Evolutionary conservation across 2,329 filamentous ascomycete genomes (phyloP).

Genomic region (Botrytis elliptica): DNA sequence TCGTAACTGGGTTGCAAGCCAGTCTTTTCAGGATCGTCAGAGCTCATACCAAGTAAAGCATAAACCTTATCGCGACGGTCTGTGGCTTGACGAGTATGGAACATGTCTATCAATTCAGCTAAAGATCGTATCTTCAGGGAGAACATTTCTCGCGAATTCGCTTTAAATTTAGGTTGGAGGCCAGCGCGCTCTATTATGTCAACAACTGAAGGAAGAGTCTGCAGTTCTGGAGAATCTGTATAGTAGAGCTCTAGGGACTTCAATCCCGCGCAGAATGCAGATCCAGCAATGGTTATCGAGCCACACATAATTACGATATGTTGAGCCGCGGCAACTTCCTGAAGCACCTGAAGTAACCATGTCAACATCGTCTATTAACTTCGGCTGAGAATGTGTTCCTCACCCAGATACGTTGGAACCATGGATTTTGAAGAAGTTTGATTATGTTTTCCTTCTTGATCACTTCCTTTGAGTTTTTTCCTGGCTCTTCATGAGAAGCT

Average conservation of each 20-base stretch:
- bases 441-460: fast-evolving
- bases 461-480: not conserved
- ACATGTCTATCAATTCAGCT: not conserved
- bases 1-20: not conserved
- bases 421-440: not conserved
- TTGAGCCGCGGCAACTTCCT: not conserved
- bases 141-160: fast-evolving
- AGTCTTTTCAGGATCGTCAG: fast-evolving
- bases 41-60: conserved; percentile 3
- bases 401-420: not conserved
- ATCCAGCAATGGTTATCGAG: not conserved
- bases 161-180: not conserved
- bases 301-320: not conserved
- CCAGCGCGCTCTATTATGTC: fast-evolving
- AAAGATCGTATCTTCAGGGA: not conserved
- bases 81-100: not conserved
- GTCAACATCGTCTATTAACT: too few relatives aligned
- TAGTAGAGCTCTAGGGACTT: fast-evolving
- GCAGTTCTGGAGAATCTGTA: too few relatives aligned
- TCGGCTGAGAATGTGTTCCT: not conserved
- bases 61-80: not conserved
- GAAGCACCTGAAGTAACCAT: not conserved
- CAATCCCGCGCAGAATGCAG: not conserved
- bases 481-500: too few relatives aligned
- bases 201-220: too few relatives aligned